Percentiles rank a stretch among this genome's conserved stretches.
Evolutionary conservation across 495 filamentous ascomycete species (phyloP).

Genomic region (Platismatia glauca): DNA sequence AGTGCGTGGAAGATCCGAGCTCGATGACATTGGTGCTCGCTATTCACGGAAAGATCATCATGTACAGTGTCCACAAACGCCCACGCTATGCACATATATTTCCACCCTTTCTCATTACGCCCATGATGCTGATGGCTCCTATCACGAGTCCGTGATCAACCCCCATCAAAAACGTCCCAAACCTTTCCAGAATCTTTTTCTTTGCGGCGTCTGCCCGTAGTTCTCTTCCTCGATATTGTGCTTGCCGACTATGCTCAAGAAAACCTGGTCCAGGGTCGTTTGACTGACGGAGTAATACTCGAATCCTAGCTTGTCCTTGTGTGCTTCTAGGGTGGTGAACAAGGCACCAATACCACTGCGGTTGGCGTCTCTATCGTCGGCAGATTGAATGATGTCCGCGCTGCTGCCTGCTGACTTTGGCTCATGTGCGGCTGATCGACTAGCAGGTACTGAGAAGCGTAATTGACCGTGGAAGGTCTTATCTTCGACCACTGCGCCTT

Average conservation of each 20-base stretch:
- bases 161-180: background rate
- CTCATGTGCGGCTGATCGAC: slow-evolving; percentile 12
- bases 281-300: slow-evolving; percentile 74
- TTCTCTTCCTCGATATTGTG: slow-evolving; percentile 75
- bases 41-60: background rate
- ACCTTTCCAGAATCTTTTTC: slow-evolving; percentile 8
- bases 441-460: slow-evolving; percentile 59
- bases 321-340: slow-evolving; percentile 61
- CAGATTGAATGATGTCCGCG: slow-evolving; percentile 14
- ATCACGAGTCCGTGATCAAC: background rate
- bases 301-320: slow-evolving; percentile 55
- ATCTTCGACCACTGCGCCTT: slow-evolving; percentile 54
- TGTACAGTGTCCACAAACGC: background rate
- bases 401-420: background rate
- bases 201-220: slow-evolving; percentile 33
- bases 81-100: slow-evolving; percentile 3
- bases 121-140: background rate
- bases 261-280: slow-evolving; percentile 81
- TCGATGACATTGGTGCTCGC: no score
- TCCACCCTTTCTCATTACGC: background rate
- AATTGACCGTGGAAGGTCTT: slow-evolving; percentile 76
- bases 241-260: slow-evolving; percentile 67
- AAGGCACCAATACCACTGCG: slow-evolving; percentile 45
- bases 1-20: no score
- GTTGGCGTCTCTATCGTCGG: slow-evolving; percentile 26